Evolutionary conservation across 768 basidiomycete genomes (phyloP).

Genomic region (Lactifluus pinguis): DNA sequence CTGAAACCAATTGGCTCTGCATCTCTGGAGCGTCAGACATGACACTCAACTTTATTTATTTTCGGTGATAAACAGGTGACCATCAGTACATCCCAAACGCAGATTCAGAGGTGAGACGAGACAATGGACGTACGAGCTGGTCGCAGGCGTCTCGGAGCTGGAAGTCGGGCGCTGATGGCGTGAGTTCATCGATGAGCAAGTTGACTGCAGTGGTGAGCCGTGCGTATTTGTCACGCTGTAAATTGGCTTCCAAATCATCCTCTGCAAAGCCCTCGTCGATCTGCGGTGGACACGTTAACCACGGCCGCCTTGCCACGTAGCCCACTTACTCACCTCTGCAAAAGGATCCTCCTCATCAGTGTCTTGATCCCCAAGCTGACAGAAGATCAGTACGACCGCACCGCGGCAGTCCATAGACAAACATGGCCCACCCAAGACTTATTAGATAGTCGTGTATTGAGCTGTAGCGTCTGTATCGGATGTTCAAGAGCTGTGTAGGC

Average conservation of each 20-base stretch:
- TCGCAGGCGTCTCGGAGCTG: slow-evolving; percentile 79
- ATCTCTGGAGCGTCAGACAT: slow-evolving; percentile 77
- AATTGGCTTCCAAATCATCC: slow-evolving; percentile 84
- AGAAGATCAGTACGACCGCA: slow-evolving; percentile 4
- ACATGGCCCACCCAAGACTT: slow-evolving; percentile 67
- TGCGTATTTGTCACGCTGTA: slow-evolving; percentile 90
- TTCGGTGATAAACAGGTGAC: not conserved
- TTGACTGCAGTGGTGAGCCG: slow-evolving; percentile 74
- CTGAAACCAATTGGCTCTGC: slow-evolving; percentile 78
- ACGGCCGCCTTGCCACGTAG: not conserved
- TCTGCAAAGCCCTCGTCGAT: slow-evolving; percentile 92
- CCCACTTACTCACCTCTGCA: slow-evolving; percentile 53
- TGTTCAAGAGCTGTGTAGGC: slow-evolving; percentile 41
- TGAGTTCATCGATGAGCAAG: slow-evolving; percentile 79
- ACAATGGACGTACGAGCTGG: slow-evolving; percentile 55
- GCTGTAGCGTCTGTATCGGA: slow-evolving; percentile 64
- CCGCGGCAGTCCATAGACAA: not conserved
- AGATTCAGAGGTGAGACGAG: not conserved
- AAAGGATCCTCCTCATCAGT: slow-evolving; percentile 95
- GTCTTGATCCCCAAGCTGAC: slow-evolving; percentile 69
- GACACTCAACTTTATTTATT: slow-evolving; percentile 50
- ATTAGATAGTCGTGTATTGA: slow-evolving; percentile 80
- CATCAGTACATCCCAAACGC: not conserved
- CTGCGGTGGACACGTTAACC: slow-evolving; percentile 29
- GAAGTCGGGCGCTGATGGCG: slow-evolving; percentile 72